These are phyloP conservation scores for Chaetomiaceae sp. DNA, from an alignment of 2,329 filamentous ascomycete genomes.

Conservation along the genomic window DNA sequence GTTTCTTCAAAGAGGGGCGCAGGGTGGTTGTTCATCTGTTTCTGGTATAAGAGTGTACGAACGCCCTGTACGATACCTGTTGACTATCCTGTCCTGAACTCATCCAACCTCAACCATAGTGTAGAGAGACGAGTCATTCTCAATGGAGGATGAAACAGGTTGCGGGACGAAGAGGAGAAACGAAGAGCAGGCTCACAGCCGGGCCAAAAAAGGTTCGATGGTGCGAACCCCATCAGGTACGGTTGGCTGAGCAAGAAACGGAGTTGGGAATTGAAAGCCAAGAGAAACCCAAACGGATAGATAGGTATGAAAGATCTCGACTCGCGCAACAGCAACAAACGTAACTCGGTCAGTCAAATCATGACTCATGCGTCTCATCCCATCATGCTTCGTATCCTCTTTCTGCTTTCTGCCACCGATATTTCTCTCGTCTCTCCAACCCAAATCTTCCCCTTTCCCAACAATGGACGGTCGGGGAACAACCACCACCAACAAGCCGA, in stretches of 20 bases:
- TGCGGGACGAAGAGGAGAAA: neutral
- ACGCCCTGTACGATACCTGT: too few relatives aligned
- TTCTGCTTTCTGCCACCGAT: neutral
- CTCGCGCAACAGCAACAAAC: constrained; percentile 8
- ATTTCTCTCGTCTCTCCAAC: neutral
- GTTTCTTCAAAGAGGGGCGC: neutral
- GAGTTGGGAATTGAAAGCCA: constrained; percentile 1
- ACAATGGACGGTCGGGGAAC: too few relatives aligned
- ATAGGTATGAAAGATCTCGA: constrained; percentile 6
- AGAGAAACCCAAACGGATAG: neutral
- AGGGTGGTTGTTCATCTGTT: too few relatives aligned
- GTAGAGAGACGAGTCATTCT: too few relatives aligned
- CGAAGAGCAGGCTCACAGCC: neutral
- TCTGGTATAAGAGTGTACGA: too few relatives aligned
- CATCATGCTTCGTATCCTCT: constrained; percentile 1
- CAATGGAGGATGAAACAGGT: neutral
- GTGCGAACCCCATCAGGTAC: too few relatives aligned
- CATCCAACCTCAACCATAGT: too few relatives aligned
- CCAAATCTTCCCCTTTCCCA: too few relatives aligned
- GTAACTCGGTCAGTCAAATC: neutral
- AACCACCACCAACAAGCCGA: too few relatives aligned
- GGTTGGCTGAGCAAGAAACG: neutral
- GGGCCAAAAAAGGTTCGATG: neutral
- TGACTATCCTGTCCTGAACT: too few relatives aligned
- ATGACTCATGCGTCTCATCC: constrained; percentile 11